Base-by-base conservation (phyloP, 306 rosid species). In the Prunus armeniaca region DNA sequence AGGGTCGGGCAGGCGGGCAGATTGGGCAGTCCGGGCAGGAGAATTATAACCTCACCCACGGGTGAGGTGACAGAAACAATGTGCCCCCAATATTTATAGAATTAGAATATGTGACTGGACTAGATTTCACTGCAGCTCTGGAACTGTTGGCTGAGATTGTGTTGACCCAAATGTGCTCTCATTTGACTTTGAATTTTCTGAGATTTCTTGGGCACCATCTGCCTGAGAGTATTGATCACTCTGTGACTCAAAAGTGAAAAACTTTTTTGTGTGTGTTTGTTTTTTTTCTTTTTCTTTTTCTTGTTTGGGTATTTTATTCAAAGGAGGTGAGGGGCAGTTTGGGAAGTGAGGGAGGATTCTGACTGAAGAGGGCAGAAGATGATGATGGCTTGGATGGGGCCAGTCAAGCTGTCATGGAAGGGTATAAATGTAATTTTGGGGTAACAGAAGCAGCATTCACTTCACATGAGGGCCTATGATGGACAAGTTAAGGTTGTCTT, bases 401-500 rank as follows among this genome's bases (percentile, higher is more conserved):
- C 15, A 27, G 10, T 13, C 11, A 12, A 56, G 28, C 62, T 20
- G 67, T 27, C 24, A 61, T 15, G 22, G 56, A 28, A 43, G 79
- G 79, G 69, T 24, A 58, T 9, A 47, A 14, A 46, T 9, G 69
- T 69, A 13, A 57, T 63, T 57, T 54, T 34, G 41, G 30, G 57
- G 12, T 1, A 5, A 27, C 20, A 18, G 28, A 17, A 3, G 41
- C 9, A 41, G 77, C 65, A 60, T 38, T 38, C 43, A 38, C 12
- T 60, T 57, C 65, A 58, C 19, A n/a, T 10, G 41, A 18, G 41
- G 68, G 60, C 57, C 25, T 10, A 18, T 28, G 80, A 68, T 64
- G 75, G 27, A 65, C 66, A 58, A 61, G 82, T 83, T 77, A 85
- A 89, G 93, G 89, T 87, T 87, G 91, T 85, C 93, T 67, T 28